Percentiles rank a stretch among this genome's conserved stretches.
Conservation (phyloP, 805 yeast genomes). For the Kazachstania taianensis region DNA sequence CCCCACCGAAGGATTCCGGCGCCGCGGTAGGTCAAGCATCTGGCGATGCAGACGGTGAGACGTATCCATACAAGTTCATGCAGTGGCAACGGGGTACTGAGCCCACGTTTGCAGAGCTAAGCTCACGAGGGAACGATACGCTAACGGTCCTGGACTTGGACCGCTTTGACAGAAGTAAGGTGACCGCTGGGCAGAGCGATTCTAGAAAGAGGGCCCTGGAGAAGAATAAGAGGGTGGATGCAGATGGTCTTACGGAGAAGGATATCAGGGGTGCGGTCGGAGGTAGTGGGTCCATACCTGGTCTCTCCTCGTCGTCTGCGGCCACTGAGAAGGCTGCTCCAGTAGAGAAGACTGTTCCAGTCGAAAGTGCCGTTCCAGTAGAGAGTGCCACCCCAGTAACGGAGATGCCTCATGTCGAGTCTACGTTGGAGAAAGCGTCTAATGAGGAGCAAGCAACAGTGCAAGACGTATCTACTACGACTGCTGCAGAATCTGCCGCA, state of each 20-base stretch:
- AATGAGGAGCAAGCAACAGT: conserved; percentile 6
- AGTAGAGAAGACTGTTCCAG: background rate
- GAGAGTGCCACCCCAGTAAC: conserved; percentile 4
- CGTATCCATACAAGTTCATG: conserved; percentile 17
- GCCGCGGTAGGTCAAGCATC: background rate
- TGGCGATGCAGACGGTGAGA: conserved; percentile 7
- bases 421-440: background rate
- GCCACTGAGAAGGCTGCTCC: background rate
- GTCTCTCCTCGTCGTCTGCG: conserved; percentile 26
- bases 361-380: conserved; percentile 1
- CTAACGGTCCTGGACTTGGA: conserved; percentile 31
- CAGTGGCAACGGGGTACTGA: conserved; percentile 16
- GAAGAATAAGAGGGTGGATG: background rate
- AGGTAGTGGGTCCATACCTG: conserved; percentile 36
- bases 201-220: conserved; percentile 7
- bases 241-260: conserved; percentile 32
- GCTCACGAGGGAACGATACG: conserved; percentile 2
- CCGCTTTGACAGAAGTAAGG: conserved; percentile 24
- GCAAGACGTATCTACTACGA: background rate
- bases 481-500: too few relatives aligned
- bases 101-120: conserved; percentile 1
- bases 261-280: conserved; percentile 50
- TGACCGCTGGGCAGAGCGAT: conserved; percentile 3
- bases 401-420: background rate
- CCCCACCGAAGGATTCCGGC: conserved; percentile 12